Conservation (phyloP, 2,329 filamentous ascomycete species). For the Blastomyces gilchristii region DNA sequence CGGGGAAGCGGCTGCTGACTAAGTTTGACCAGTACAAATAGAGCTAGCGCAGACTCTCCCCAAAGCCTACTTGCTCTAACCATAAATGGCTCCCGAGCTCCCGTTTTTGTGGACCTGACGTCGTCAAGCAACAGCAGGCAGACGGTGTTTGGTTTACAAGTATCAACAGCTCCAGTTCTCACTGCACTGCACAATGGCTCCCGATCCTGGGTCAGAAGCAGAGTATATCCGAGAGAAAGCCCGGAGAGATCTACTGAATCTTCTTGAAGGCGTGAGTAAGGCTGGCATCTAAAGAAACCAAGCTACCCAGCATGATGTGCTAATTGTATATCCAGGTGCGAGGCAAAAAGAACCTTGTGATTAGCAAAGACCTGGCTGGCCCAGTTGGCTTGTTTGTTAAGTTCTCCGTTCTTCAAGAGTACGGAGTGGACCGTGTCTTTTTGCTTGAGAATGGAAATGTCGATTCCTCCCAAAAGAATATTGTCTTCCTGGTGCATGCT, state of each 20-base stretch:
- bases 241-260: constrained; percentile 75
- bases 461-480: constrained; percentile 87
- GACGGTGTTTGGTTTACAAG: not conserved
- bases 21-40: not conserved
- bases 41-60: not conserved
- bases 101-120: not conserved
- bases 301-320: constrained; percentile 16
- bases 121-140: constrained; percentile 1
- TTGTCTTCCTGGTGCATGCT: constrained; percentile 84
- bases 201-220: constrained; percentile 35
- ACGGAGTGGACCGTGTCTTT: constrained; percentile 96
- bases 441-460: constrained; percentile 92
- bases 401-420: constrained; percentile 89
- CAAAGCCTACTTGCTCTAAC: not conserved
- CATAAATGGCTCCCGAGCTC: not conserved
- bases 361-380: constrained; percentile 82
- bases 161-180: not conserved
- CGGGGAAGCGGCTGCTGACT: not conserved
- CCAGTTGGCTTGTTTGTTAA: constrained; percentile 87
- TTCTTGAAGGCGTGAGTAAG: constrained; percentile 87
- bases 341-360: constrained; percentile 95
- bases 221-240: constrained; percentile 47
- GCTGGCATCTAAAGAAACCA: constrained; percentile 21
- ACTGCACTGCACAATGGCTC: constrained; percentile 29
- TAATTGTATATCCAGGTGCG: constrained; percentile 57